These are phyloP conservation scores for Lavandula angustifolia DNA, from an alignment of 257 asterid species.

Conservation along the genomic window DNA sequence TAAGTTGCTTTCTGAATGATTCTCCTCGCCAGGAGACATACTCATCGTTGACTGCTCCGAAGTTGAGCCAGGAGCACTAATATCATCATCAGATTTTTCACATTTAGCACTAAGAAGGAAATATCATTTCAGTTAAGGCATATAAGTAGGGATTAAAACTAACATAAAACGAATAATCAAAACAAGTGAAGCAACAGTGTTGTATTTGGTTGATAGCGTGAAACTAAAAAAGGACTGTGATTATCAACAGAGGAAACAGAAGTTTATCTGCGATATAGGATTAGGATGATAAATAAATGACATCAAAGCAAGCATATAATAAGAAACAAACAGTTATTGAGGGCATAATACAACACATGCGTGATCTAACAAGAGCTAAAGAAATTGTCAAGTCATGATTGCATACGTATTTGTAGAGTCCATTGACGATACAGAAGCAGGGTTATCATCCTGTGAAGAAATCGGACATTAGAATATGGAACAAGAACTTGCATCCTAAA, in stretches of 20 bases:
- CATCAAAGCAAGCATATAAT: not conserved
- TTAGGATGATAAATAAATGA: not conserved
- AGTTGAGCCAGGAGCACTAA: constrained; percentile 41
- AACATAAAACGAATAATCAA: constrained; percentile 4
- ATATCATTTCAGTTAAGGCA: constrained; percentile 21
- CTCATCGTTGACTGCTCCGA: constrained; percentile 41
- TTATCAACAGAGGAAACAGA: constrained; percentile 8
- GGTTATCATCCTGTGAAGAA: constrained; percentile 72
- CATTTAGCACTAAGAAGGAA: constrained; percentile 50
- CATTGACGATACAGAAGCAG: constrained; percentile 47
- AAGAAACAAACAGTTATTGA: constrained; percentile 11
- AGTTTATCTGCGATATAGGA: not conserved
- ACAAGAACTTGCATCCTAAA: constrained; percentile 4
- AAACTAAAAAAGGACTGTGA: constrained; percentile 5
- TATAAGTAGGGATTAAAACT: constrained; percentile 21
- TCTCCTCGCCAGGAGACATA: constrained; percentile 43
- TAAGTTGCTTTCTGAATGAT: constrained; percentile 44
- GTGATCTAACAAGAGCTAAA: constrained; percentile 15
- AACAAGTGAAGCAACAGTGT: not conserved
- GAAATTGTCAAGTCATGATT: constrained; percentile 27
- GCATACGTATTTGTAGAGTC: constrained; percentile 61
- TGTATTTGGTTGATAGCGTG: not conserved
- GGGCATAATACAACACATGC: not conserved
- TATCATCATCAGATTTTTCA: constrained; percentile 63
- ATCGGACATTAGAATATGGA: constrained; percentile 29